Percentiles rank a stretch among this genome's conserved stretches.
phyloP scores from a whole-genome alignment of 805 yeast species.

The Myxozyma monticola region DNA sequence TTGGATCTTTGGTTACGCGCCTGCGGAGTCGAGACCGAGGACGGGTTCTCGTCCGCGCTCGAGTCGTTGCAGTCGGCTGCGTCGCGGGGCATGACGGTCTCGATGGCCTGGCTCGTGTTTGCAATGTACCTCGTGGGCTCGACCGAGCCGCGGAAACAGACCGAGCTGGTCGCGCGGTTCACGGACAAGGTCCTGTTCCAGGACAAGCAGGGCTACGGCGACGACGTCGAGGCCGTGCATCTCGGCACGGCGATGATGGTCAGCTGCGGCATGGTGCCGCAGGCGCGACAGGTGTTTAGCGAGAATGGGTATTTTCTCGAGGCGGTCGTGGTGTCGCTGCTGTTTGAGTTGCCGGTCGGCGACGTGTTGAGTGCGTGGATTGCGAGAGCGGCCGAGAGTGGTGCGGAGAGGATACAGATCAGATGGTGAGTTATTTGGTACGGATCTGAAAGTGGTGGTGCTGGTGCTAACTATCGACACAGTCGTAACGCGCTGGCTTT shows the following conservation, averaged over 20 bases:
- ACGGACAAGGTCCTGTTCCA: constrained; percentile 18
- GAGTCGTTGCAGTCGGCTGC: constrained; percentile 8
- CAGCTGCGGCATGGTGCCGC: constrained; percentile 16
- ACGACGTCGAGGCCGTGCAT: constrained; percentile 31
- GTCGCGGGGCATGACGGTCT: constrained; percentile 24
- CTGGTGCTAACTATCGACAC: background rate
- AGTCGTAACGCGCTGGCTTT: constrained; percentile 17
- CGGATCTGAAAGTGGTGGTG: background rate
- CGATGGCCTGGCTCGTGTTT: constrained; percentile 26
- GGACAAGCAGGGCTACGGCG: constrained; percentile 24
- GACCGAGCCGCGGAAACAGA: background rate
- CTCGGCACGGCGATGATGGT: constrained; percentile 28
- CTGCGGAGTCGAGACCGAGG: constrained; percentile 3
- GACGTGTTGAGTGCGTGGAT: constrained; percentile 19
- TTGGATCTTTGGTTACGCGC: constrained; percentile 22
- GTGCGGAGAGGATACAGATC: constrained; percentile 7
- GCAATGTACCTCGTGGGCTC: constrained; percentile 21
- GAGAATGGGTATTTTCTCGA: constrained; percentile 24
- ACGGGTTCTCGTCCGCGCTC: constrained; percentile 5
- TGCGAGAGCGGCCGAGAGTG: constrained; percentile 10
- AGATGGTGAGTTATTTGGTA: constrained; percentile 14
- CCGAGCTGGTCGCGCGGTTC: constrained; percentile 13
- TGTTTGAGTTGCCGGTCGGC: constrained; percentile 13
- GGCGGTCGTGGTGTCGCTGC: constrained; percentile 21
- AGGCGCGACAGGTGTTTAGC: constrained; percentile 20